Evolutionary conservation across 2,329 filamentous ascomycete genomes (phyloP).

Genomic region (Geosmithia flava): DNA sequence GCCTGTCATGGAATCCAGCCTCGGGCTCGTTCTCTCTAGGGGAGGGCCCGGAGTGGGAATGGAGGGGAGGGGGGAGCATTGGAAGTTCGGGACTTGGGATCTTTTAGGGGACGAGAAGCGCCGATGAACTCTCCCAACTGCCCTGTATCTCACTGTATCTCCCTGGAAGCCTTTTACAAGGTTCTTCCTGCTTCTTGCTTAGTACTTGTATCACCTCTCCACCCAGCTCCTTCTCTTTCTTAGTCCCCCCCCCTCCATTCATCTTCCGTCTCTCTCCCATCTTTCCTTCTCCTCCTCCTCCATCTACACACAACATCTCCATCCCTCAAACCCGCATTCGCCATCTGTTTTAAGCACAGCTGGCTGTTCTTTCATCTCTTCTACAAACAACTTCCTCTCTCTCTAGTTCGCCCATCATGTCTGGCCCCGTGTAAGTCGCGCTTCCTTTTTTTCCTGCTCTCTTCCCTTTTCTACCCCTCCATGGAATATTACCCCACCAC

Average conservation of each 20-base stretch:
- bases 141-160: too few relatives aligned
- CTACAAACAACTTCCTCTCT: neutral
- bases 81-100: too few relatives aligned
- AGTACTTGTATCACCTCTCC: constrained; percentile 1
- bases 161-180: too few relatives aligned
- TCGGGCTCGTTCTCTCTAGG: neutral
- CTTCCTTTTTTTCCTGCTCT: constrained; percentile 6
- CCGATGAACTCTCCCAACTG: neutral
- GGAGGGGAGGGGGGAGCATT: too few relatives aligned
- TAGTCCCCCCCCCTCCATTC: neutral
- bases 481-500: constrained; percentile 24
- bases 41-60: too few relatives aligned
- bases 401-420: constrained; percentile 34
- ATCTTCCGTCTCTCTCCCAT: constrained; percentile 1
- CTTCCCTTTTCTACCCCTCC: constrained; percentile 8
- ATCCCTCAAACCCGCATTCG: constrained; percentile 1
- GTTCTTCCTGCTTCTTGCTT: neutral
- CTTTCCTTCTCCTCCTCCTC: constrained; percentile 1
- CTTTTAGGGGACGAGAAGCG: too few relatives aligned
- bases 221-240: neutral
- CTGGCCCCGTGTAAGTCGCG: constrained; percentile 54
- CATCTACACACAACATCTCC: constrained; percentile 1
- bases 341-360: constrained; percentile 1
- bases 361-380: constrained; percentile 3
- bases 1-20: neutral